Conservation (phyloP, 768 basidiomycete genomes). For the Pluteus cervinus region DNA sequence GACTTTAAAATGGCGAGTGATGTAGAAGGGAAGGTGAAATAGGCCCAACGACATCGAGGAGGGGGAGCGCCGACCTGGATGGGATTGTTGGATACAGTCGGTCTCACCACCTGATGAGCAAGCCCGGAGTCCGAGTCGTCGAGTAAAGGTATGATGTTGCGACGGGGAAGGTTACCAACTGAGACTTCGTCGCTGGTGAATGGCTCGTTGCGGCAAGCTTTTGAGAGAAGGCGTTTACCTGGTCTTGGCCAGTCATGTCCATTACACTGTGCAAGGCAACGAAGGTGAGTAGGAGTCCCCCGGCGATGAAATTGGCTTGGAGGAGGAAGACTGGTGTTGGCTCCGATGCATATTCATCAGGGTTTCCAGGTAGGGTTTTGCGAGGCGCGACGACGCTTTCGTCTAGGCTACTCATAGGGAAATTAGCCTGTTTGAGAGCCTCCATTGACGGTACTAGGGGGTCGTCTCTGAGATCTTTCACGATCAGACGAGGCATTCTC, state of each 20-base stretch:
- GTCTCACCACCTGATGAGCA: slow-evolving; percentile 5
- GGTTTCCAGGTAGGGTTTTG: slow-evolving; percentile 11
- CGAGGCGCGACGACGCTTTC: slow-evolving; percentile 18
- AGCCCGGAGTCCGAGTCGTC: slow-evolving; percentile 7
- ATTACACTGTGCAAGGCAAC: slow-evolving; percentile 17
- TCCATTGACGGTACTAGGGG: slow-evolving; percentile 14
- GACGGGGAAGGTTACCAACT: slow-evolving; percentile 13
- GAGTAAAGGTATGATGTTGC: slow-evolving; percentile 13
- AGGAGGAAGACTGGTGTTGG: slow-evolving; percentile 18
- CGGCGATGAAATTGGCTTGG: slow-evolving; percentile 19
- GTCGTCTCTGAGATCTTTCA: slow-evolving; percentile 17
- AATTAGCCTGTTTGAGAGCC: slow-evolving; percentile 13
- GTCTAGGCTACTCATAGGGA: slow-evolving; percentile 19
- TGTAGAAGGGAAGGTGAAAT: slow-evolving; percentile 11
- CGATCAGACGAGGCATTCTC: slow-evolving; percentile 13
- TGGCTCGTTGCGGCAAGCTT: slow-evolving; percentile 15
- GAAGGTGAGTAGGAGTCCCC: slow-evolving; percentile 20
- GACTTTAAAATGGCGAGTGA: slow-evolving; percentile 16
- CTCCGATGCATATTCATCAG: slow-evolving; percentile 8
- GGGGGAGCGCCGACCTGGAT: neutral
- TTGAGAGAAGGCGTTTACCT: slow-evolving; percentile 17
- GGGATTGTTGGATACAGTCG: neutral
- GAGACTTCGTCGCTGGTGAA: slow-evolving; percentile 16
- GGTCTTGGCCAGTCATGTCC: slow-evolving; percentile 22
- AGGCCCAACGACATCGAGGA: slow-evolving; percentile 11